These are phyloP conservation scores for Sarocladiaceae sp. DNA, from an alignment of 2,329 filamentous ascomycete genomes.

Conservation along the genomic window DNA sequence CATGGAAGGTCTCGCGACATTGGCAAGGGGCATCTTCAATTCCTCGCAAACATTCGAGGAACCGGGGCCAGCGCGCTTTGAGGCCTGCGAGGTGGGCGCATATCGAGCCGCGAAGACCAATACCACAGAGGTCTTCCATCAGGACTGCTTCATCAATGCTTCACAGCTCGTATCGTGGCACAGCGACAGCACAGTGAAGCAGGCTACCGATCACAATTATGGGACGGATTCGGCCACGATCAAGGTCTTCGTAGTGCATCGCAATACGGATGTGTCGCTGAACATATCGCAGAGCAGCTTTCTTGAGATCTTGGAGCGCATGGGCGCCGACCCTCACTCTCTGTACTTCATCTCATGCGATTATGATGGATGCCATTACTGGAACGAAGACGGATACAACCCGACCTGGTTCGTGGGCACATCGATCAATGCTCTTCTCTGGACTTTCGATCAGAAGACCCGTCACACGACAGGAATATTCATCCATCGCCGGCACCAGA, in stretches of 20 bases:
- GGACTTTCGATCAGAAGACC: background rate
- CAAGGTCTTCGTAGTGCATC: conserved; percentile 5
- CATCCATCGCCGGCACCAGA: background rate
- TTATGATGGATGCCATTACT: background rate
- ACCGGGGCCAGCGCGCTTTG: background rate
- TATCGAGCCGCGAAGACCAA: background rate
- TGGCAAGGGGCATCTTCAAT: background rate
- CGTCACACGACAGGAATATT: background rate
- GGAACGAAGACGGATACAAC: background rate
- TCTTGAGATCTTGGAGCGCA: background rate
- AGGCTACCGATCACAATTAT: background rate
- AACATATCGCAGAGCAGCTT: background rate
- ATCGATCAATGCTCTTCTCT: background rate
- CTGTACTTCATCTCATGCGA: conserved; percentile 2
- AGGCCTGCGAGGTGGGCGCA: background rate
- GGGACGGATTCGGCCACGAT: background rate
- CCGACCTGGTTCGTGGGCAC: background rate
- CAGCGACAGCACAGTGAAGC: background rate
- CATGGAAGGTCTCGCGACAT: background rate
- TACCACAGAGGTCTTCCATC: background rate
- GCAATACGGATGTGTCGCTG: background rate
- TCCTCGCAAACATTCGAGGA: background rate
- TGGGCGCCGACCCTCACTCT: background rate
- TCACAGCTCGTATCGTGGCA: background rate
- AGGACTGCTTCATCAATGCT: background rate